These are phyloP conservation scores for Venturiaceae sp. DNA, from an alignment of 2,329 filamentous ascomycete species.

Conservation along the genomic window DNA sequence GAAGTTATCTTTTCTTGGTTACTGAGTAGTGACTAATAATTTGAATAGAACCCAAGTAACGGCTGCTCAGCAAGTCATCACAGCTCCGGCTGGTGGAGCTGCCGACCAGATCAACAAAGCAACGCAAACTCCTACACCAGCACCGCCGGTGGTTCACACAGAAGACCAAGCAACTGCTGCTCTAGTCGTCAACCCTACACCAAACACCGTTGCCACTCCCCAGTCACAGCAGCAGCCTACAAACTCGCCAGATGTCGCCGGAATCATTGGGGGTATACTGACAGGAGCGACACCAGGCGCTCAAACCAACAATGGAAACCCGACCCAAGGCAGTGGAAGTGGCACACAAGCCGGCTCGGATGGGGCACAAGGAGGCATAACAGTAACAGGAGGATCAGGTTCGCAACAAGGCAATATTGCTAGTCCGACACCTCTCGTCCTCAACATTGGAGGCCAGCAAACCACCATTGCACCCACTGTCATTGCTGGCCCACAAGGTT, in stretches of 20 bases:
- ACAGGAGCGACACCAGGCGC: background rate
- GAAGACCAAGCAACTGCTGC: background rate
- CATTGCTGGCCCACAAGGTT: background rate
- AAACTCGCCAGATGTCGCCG: background rate
- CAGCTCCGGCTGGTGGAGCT: background rate
- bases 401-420: background rate
- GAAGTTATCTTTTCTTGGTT: background rate
- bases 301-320: background rate
- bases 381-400: background rate
- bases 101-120: background rate
- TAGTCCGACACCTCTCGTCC: background rate
- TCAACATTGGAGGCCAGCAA: background rate
- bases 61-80: background rate
- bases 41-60: background rate
- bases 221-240: background rate
- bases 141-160: background rate
- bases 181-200: background rate
- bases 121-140: background rate
- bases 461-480: conserved; percentile 1
- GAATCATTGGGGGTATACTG: background rate
- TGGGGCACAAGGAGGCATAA: background rate
- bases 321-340: background rate
- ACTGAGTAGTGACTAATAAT: background rate
- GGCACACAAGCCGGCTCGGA: background rate
- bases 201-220: background rate